These are phyloP conservation scores for Asterochloris sp. DNA, from an alignment of 139 green algal genomes.

Conservation along the genomic window DNA sequence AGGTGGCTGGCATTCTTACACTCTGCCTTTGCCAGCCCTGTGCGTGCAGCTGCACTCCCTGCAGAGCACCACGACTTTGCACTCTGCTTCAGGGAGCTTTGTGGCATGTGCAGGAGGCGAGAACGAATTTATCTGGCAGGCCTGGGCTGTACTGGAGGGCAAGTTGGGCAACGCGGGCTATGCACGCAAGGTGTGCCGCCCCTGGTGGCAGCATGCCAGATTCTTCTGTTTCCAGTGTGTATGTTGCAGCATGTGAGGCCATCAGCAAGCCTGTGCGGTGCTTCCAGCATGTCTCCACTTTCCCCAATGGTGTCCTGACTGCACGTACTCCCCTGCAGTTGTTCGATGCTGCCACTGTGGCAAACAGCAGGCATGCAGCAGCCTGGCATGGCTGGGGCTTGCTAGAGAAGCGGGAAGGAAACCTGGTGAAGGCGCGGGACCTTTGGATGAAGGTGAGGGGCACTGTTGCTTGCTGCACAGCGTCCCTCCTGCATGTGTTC, in stretches of 20 bases:
- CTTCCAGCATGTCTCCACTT: neutral
- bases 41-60: no score
- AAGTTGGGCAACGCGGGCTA: slow-evolving; percentile 52
- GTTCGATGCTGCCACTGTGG: slow-evolving; percentile 89
- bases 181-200: slow-evolving; percentile 57
- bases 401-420: slow-evolving; percentile 88
- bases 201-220: neutral
- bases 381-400: slow-evolving; percentile 97
- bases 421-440: slow-evolving; percentile 74
- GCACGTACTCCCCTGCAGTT: slow-evolving; percentile 30
- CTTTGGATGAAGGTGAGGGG: slow-evolving; percentile 58
- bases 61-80: neutral
- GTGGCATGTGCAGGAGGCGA: slow-evolving; percentile 39
- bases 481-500: neutral
- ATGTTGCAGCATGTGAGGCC: neutral
- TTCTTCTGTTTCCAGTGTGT: neutral
- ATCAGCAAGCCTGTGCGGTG: neutral
- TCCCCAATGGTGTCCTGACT: neutral
- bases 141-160: slow-evolving; percentile 87
- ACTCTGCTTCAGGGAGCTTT: neutral
- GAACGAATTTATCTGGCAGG: slow-evolving; percentile 91
- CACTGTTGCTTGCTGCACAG: neutral
- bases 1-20: no score
- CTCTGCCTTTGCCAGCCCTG: no score
- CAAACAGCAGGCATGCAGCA: slow-evolving; percentile 78